Percentiles rank a stretch among this genome's conserved stretches.
These are phyloP conservation scores for Omphalotus guepiniiformis DNA, from an alignment of 768 basidiomycete genomes.

Conservation along the genomic window DNA sequence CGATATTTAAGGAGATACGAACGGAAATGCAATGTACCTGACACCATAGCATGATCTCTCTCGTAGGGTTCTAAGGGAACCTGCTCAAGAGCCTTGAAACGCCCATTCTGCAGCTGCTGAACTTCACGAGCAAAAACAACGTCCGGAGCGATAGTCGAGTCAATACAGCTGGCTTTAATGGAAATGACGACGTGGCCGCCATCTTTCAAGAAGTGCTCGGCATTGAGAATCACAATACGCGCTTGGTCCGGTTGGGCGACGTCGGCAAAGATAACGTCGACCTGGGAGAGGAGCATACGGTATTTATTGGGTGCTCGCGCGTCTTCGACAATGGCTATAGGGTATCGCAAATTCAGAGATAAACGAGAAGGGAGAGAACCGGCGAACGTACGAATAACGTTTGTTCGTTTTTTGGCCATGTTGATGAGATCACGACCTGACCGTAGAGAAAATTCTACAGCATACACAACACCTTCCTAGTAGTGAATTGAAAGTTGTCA, in stretches of 20 bases:
- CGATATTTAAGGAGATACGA: not conserved
- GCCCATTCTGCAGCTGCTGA: slow-evolving; percentile 66
- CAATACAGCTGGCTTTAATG: slow-evolving; percentile 99
- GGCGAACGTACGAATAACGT: slow-evolving; percentile 83
- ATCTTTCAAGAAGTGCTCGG: slow-evolving; percentile 94
- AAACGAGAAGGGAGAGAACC: slow-evolving; percentile 1
- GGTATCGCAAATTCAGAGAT: slow-evolving; percentile 1
- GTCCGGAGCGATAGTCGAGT: slow-evolving; percentile 90
- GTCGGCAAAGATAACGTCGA: slow-evolving; percentile 98
- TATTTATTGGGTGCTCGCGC: slow-evolving; percentile 96
- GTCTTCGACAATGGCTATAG: slow-evolving; percentile 86
- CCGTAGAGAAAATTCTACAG: slow-evolving; percentile 95
- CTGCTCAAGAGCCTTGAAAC: slow-evolving; percentile 94
- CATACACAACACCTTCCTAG: slow-evolving; percentile 94
- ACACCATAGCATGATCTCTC: slow-evolving; percentile 88
- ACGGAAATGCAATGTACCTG: slow-evolving; percentile 41
- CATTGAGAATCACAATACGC: slow-evolving; percentile 91
- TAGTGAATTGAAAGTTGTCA: slow-evolving; percentile 7
- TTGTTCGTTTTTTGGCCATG: slow-evolving; percentile 99
- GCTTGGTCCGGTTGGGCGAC: slow-evolving; percentile 99
- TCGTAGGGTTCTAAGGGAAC: slow-evolving; percentile 93
- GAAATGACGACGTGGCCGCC: slow-evolving; percentile 91
- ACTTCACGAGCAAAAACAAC: slow-evolving; percentile 89
- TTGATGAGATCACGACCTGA: slow-evolving; percentile 97
- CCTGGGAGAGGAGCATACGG: slow-evolving; percentile 92